Evolutionary conservation across 164 flowering plant genomes (phyloP), one percentile per base, ranked within the genome.

Genomic region (Magnolia kwangsiensis): DNA sequence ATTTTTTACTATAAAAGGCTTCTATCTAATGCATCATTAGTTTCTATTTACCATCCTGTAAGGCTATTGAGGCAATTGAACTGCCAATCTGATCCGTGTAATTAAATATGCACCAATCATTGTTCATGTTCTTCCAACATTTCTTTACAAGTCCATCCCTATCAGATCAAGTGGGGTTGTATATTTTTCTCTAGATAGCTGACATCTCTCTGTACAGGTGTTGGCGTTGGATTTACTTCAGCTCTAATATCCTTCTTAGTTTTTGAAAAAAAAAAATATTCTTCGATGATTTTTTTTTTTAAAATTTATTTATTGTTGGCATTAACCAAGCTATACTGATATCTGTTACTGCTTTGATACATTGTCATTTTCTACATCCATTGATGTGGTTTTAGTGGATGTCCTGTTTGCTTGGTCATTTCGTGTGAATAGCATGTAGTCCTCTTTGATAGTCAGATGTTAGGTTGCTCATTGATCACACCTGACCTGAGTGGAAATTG

Each of bases 181-280:
- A 11, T 55, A 4, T 69, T 21, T n/a, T 21, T 27, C 51, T 50
- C 50, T 65, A 37, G 7, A 59, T 45, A 55, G 14, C 77, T 79
- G 69, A 81, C 69, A 4, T 6, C 37, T 72, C 78, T 20, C 29
- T 84, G 37, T 74, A 37, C 93, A 96, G 99, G 99, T 73, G 98
- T 96, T 85, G 98, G 96, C 79, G 99, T 92, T 84, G 99, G 99
- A 82, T 96, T 96, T 83, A 92, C 83, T 58, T 92, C 99, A 79
- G 97, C 99, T 80, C 81, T 96, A 84, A 94, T 96, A 96, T 96
- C 99, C 99, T 96, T 88, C 80, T 66, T 50, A 37, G 29, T 27
- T 37, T 37, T 37, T 0, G 0, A 37, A 37, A 37, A 37, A 37
- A 37, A 37, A 3, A 2, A 0, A 64, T 0, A 64, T 64, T 8